These are phyloP conservation scores for Sporisorium reilianum DNA, from an alignment of 1,284 basidiomycete species.

Conservation along the genomic window DNA sequence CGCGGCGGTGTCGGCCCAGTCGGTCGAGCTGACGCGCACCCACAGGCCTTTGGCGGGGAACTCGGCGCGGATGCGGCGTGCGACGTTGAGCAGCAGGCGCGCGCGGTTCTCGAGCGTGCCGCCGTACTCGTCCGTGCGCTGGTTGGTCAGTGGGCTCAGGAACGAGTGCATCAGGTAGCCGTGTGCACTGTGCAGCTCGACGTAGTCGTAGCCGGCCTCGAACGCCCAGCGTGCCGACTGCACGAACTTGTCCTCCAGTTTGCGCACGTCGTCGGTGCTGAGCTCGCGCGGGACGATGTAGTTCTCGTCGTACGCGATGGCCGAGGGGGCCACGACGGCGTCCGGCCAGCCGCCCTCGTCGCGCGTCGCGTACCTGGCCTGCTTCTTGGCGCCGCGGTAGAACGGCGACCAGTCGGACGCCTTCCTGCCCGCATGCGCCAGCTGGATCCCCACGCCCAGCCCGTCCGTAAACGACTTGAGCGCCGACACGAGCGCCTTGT, in stretches of 20 bases:
- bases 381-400: slow-evolving; percentile 69
- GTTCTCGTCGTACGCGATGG: slow-evolving; percentile 73
- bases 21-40: slow-evolving; percentile 64
- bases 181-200: slow-evolving; percentile 74
- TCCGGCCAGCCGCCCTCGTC: slow-evolving; percentile 78
- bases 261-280: slow-evolving; percentile 74
- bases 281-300: slow-evolving; percentile 76
- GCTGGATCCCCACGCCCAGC: slow-evolving; percentile 80
- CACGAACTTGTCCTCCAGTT: slow-evolving; percentile 77
- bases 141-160: slow-evolving; percentile 61
- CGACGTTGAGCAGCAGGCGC: slow-evolving; percentile 51
- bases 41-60: slow-evolving; percentile 64
- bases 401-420: slow-evolving; percentile 72
- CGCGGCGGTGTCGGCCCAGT: slow-evolving; percentile 57
- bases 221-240: slow-evolving; percentile 75
- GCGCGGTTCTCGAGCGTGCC: slow-evolving; percentile 64
- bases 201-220: slow-evolving; percentile 75
- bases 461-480: slow-evolving; percentile 76
- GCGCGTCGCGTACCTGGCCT: slow-evolving; percentile 40
- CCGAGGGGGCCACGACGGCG: slow-evolving; percentile 75
- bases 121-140: slow-evolving; percentile 67
- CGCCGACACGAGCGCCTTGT: slow-evolving; percentile 80
- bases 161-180: slow-evolving; percentile 77
- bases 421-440: slow-evolving; percentile 83
- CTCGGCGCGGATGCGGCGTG: slow-evolving; percentile 50